phyloP scores from a whole-genome alignment of 176 grass and related monocot species.

The Carex scoparia region DNA sequence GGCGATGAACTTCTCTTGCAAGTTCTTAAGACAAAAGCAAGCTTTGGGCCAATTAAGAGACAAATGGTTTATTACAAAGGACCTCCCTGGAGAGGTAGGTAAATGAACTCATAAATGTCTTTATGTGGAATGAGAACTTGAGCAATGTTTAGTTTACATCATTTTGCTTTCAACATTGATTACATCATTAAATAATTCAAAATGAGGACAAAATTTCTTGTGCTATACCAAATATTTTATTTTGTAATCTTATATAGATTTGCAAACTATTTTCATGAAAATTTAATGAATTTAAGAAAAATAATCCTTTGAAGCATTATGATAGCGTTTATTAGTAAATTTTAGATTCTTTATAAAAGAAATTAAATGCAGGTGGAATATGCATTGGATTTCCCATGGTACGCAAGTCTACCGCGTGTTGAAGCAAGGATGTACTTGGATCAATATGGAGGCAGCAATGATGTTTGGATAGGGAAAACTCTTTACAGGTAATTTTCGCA shows the following conservation, averaged over 20 bases:
- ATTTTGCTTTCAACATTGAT: neutral
- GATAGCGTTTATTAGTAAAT: neutral
- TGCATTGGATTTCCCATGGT: constrained; percentile 77
- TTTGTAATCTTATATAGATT: neutral
- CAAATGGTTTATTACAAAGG: constrained; percentile 61
- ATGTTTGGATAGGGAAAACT: constrained; percentile 93
- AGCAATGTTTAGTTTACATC: neutral
- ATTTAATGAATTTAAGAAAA: neutral
- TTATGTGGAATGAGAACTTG: neutral
- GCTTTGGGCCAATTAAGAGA: constrained; percentile 30
- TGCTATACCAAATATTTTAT: neutral
- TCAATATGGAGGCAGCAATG: constrained; percentile 68
- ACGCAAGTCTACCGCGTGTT: constrained; percentile 61
- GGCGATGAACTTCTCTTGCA: constrained; percentile 8
- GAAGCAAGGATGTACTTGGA: constrained; percentile 75
- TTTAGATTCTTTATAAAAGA: constrained; percentile 8
- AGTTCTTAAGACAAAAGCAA: constrained; percentile 33
- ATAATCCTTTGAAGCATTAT: neutral
- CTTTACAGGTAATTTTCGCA: constrained; percentile 58
- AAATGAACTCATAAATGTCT: neutral
- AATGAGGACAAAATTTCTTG: neutral
- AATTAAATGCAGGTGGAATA: constrained; percentile 56
- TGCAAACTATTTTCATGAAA: neutral
- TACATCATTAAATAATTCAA: neutral
- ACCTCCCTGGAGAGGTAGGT: constrained; percentile 59